Base-by-base conservation (phyloP, 2,329 filamentous ascomycete species). In the Neonectria punicea region DNA sequence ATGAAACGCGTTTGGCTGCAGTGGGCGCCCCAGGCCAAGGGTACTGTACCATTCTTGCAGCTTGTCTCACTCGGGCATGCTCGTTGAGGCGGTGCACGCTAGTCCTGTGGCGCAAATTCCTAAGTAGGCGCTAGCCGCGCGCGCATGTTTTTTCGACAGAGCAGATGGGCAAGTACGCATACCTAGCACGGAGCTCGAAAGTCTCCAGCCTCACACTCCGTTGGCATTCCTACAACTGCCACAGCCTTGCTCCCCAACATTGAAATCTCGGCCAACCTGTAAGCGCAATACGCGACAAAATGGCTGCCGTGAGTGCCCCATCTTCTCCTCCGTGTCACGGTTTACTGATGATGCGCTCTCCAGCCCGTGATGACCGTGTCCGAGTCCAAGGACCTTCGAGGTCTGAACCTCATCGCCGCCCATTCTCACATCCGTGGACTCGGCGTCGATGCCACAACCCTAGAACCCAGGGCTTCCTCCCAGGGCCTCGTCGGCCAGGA, bases 401-500 rank as follows among this genome's bases (percentile, higher is more conserved):
- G 94, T 70, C 90, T 99, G 77, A 98, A 97, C 82, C 92, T 99
- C 82, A 97, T 99, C 80, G 96, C 96, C 67, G 95, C 96, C 65
- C 96, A 99, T 84, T 99, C 96, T 62, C 96, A 99, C 81, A 98
- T 99, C 77, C 92, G 94, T 76, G 96, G 96, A 53, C 89, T 99
- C 34, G 96, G 96, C 70, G 94, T 99, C 74, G 94, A 98, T 84
- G 84, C 90, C 64, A 94, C 97, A 77, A 96, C 93, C 7, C 86
- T 99, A 70, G 94, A 97, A 76, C 94, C 96, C 20, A 90, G 95
- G 65, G 81, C 88, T 30, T 87, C 92, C 53, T 97, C 95, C 14
- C 96, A 99, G 80, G 96, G 96, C 39, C 89, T 99, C 5, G 95
- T 99, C 9, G 96, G 96, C 50, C 96, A 99, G 82, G 91, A 97